Percentiles rank a stretch among this genome's conserved stretches.
These are phyloP conservation scores for Cinnamomum chago DNA, from an alignment of 164 flowering plant genomes.

Conservation along the genomic window DNA sequence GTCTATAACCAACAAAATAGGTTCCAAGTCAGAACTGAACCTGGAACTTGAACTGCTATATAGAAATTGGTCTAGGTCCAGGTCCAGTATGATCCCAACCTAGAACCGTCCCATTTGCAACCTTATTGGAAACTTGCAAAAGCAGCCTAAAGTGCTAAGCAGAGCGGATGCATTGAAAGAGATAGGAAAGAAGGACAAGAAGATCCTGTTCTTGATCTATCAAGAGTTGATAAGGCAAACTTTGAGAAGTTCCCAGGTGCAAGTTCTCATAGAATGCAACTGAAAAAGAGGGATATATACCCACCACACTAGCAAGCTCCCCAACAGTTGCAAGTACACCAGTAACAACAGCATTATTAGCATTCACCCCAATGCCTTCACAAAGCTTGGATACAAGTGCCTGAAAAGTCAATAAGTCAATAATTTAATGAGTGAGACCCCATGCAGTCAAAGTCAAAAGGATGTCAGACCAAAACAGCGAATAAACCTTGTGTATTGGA, in stretches of 20 bases:
- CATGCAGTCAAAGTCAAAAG: not conserved
- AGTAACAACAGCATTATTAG: conserved; percentile 74
- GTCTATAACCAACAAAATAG: too few species aligned
- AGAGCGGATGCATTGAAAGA: not conserved
- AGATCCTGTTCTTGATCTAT: not conserved
- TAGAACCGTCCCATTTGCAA: too few species aligned
- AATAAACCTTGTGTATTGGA: conserved; percentile 85
- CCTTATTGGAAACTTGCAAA: not conserved
- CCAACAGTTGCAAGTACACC: conserved; percentile 98
- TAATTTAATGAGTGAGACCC: not conserved
- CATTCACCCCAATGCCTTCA: conserved; percentile 71
- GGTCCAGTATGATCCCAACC: too few species aligned
- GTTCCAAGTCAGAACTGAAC: too few species aligned
- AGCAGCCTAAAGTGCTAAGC: not conserved
- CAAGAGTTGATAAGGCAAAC: not conserved
- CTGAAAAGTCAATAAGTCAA: conserved; percentile 30
- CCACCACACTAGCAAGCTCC: conserved; percentile 96
- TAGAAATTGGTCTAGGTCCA: too few species aligned
- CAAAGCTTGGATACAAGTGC: conserved; percentile 78
- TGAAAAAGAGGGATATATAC: conserved; percentile 15
- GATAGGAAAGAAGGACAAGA: not conserved
- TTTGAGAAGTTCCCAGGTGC: not conserved
- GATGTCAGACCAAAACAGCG: not conserved
- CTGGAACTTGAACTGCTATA: too few species aligned
- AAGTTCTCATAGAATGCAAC: not conserved